Base-by-base conservation (phyloP, 805 yeast genomes). In the Lipomyces anomalus region DNA sequence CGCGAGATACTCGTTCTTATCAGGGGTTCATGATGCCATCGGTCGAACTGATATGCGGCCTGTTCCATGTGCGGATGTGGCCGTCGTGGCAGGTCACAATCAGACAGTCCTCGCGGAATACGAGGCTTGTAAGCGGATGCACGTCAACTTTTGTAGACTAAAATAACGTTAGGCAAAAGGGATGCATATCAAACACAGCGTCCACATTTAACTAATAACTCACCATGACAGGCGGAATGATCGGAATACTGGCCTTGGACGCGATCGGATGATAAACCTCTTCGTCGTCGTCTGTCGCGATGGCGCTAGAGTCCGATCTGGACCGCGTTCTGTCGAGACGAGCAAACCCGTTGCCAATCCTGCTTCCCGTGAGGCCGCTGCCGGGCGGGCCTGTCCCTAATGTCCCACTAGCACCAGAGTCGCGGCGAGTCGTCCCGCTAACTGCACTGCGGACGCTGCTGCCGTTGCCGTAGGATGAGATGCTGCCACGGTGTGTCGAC, bases 51-150 rank as follows among this genome's bases (percentile, higher is more conserved):
- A 50, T 47, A 16, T 24, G 28, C 18, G 56, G 56, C n/a, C 56
- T 34, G 29, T 50, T 52, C 56, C 56, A 52, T 3, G 55, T 52
- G n/a, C 51, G 38, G 32, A 52, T 50, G 32, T 53, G 52, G n/a
- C 57, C 57, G 13, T 22, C 33, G 21, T 44, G 50, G 26, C 57
- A 48, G 18, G 55, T 45, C 34, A 48, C 42, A 16, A 48, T 41
- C 11, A 53, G 28, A 29, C 49, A 29, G 32, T 52, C 56, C 39
- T 48, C 50, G 24, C 51, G 37, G 36, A 53, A 50, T n/a, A 44
- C 40, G 16, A 53, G 17, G 21, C 40, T 38, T n/a, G 52, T 22
- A 26, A 53, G 38, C 11, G 57, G 55, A 17, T 53, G 57, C 7
- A 48, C 43, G 22, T 52, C 57, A 22, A 53, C 47, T 34, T 46